Base-by-base conservation (phyloP, 352 stramenopile species). In the Elongisporangium senticosum region DNA sequence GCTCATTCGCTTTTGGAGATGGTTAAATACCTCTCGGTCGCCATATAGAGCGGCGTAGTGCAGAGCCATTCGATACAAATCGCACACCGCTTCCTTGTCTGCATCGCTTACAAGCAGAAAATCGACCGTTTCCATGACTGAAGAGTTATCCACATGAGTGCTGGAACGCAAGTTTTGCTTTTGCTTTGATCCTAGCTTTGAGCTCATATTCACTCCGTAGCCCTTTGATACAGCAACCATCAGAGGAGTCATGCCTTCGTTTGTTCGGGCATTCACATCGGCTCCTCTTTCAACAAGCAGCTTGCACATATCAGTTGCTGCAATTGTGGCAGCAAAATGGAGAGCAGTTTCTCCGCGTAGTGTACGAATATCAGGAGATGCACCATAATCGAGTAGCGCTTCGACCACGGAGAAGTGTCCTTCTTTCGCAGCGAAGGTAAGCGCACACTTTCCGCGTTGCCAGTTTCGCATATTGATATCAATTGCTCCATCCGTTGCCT, bases 311-410 rank as follows among this genome's bases (percentile, higher is more conserved):
- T 71, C 67, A 22, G 75, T 76, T 43, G 74, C 79, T 3, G 75
- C 81, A 37, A 82, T 82, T 22, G 77, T 76, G 22, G 86, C 84
- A 20, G 83, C 86, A 58, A 93, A 93, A 61, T 96, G 86, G 0
- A 96, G 65, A 19, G 86, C 74, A 6, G 86, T 88, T 22, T 94
- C 79, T 15, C 86, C 86, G 21, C 76, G 67, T 22, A 96, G 58
- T 33, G 85, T 83, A 13, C 51, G 67, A 28, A 89, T 74, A 17
- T 93, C 80, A 8, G 70, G 65, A 55, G 90, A 68, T 1, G 82
- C 84, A 14, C 84, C 84, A 59, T 94, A 94, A 59, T 96, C 81
- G 17, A 96, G 58, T 26, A 96, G 69, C 23, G 83, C 86, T 65
- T 93, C 83, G n/a, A 92, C 82, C 2, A 88, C 79, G 39, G 88